Percentiles rank a stretch among this genome's conserved stretches.
phyloP scores from a whole-genome alignment of 129 eudicot species.

The Tagetes patula region DNA sequence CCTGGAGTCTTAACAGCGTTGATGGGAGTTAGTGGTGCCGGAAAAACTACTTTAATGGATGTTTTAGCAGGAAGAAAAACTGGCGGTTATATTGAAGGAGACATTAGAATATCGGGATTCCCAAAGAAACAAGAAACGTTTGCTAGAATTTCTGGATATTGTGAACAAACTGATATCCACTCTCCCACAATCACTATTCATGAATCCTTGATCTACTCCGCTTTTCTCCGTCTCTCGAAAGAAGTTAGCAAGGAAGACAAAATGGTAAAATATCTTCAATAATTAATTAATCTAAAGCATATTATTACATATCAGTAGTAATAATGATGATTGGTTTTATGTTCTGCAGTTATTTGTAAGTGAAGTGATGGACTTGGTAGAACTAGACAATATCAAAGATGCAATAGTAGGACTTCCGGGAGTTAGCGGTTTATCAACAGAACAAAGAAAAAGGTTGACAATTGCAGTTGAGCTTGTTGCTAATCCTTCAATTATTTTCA shows the following conservation, averaged over 20 bases:
- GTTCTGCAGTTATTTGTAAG: constrained; percentile 48
- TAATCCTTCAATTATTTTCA: constrained; percentile 86
- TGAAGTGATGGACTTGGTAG: constrained; percentile 77
- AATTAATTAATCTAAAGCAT: background rate
- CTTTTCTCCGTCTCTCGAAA: constrained; percentile 48
- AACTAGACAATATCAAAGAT: constrained; percentile 57
- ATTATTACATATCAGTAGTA: background rate
- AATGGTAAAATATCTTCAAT: constrained; percentile 24
- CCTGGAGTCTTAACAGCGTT: constrained; percentile 60
- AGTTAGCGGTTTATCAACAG: constrained; percentile 69
- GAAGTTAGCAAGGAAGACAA: constrained; percentile 37
- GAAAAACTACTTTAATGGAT: constrained; percentile 58
- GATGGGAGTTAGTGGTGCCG: constrained; percentile 71
- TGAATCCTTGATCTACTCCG: constrained; percentile 53
- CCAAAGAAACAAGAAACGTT: constrained; percentile 48
- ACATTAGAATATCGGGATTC: constrained; percentile 53
- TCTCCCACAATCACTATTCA: constrained; percentile 49
- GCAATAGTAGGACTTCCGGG: constrained; percentile 87
- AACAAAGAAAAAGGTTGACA: constrained; percentile 77
- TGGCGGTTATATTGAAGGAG: constrained; percentile 50
- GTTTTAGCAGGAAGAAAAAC: constrained; percentile 62
- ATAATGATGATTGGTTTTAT: background rate
- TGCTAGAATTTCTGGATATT: constrained; percentile 53
- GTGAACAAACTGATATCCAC: constrained; percentile 60
- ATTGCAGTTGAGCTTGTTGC: constrained; percentile 96